Evolutionary conservation across 352 stramenopile species (phyloP), one percentile per base, ranked within the genome.

Genomic region (Chrysophaeum taylorii): DNA sequence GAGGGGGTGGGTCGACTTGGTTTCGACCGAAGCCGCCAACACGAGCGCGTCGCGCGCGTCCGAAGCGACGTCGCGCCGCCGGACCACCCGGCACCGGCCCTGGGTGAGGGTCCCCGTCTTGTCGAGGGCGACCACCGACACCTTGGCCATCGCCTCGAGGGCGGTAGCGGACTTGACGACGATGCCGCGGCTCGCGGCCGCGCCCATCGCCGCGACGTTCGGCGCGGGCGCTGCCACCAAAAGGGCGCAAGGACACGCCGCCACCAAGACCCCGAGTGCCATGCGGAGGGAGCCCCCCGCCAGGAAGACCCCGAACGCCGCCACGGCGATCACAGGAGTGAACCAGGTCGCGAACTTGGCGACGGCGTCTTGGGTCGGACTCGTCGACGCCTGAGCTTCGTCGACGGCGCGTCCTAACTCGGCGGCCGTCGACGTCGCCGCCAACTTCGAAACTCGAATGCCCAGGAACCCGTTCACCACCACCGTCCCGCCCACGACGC

Each of bases 71-170:
- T 85, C 76, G 23, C 85, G 45, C 66, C 54, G 64, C 12, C 45
- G 12, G 7, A 54, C 45, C 27, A 63, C 52, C 27, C 52, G 21
- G 16, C 72, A 75, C 12, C 42, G 37, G 18, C 84, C 84, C 48
- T 80, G 73, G 2, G 91, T 97, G 63, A 97, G 85, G 25, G 92
- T 97, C 18, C 92, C 92, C 0, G 91, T 97, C 81, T 97, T 97
- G 80, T 97, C 92, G 64, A 85, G 81, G 1, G 80, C 70, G 31
- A 88, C 71, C 33, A 71, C 79, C 63, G 80, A 75, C 0, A 88
- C 79, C 43, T 75, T 78, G 23, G 81, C 80, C 29, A 89, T 70
- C 14, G 82, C 79, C 70, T 89, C 84, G 1, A 89, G 73, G 36
- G 79, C 76, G 18, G 74, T 74, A 36, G 82, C 85, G 42, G 83